phyloP scores from a whole-genome alignment of 2,329 filamentous ascomycete genomes.

The Penicillium sp. region DNA sequence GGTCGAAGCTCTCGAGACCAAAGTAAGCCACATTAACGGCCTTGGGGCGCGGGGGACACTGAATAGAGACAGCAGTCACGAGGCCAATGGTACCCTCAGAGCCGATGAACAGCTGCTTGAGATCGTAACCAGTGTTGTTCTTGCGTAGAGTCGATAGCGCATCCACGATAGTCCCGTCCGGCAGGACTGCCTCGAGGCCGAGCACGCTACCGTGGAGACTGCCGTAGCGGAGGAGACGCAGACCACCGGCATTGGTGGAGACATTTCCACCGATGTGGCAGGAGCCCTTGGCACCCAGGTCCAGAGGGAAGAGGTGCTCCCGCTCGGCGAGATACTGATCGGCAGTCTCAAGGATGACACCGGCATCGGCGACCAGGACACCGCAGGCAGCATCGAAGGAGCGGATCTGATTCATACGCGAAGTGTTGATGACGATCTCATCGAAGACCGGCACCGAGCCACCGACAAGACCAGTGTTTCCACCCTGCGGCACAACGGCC shows the following conservation, averaged over 20 bases:
- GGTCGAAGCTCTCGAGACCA: constrained; percentile 83
- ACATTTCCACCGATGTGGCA: constrained; percentile 97
- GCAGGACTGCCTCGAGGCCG: constrained; percentile 87
- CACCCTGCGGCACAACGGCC: constrained; percentile 93
- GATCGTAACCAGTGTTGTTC: constrained; percentile 98
- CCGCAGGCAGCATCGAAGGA: constrained; percentile 93
- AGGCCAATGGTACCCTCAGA: constrained; percentile 93
- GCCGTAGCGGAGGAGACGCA: constrained; percentile 86
- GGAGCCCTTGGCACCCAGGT: constrained; percentile 95
- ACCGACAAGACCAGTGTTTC: constrained; percentile 93
- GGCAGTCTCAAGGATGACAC: constrained; percentile 83
- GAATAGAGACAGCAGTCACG: constrained; percentile 83
- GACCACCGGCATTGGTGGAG: constrained; percentile 88
- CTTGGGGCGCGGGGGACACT: constrained; percentile 81
- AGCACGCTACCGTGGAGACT: constrained; percentile 91
- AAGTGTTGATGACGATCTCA: constrained; percentile 90
- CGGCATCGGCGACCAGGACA: constrained; percentile 84
- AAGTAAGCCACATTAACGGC: constrained; percentile 96
- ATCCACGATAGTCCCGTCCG: constrained; percentile 87
- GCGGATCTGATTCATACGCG: constrained; percentile 85
- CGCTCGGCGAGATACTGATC: constrained; percentile 82
- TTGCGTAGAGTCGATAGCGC: constrained; percentile 86
- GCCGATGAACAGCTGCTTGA: constrained; percentile 96
- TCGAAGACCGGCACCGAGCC: constrained; percentile 97
- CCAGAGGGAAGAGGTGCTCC: constrained; percentile 88